Conservation (phyloP, 768 basidiomycete genomes). For the Tricholoma matsutake region DNA sequence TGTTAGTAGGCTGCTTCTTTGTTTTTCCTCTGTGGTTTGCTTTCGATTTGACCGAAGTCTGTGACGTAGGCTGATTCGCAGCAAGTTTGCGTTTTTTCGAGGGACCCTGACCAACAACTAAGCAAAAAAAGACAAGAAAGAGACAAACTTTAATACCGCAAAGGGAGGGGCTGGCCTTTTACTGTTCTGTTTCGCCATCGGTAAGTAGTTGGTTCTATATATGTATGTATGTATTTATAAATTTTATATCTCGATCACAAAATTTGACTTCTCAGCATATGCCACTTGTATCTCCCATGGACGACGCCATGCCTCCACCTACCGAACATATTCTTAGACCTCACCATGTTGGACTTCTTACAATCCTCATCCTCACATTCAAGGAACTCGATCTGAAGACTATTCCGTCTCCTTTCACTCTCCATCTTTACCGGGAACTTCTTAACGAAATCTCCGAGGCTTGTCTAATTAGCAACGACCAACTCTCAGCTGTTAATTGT, state of each 20-base stretch:
- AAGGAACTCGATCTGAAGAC: constrained; percentile 53
- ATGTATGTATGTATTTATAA: no score
- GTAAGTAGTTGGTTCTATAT: not conserved
- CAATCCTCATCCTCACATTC: constrained; percentile 59
- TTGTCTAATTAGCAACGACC: constrained; percentile 18
- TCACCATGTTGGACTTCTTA: constrained; percentile 71
- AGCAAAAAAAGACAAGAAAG: not conserved
- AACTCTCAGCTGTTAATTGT: not conserved
- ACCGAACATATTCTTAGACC: constrained; percentile 68
- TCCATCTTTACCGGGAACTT: constrained; percentile 65
- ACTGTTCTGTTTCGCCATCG: constrained; percentile 24
- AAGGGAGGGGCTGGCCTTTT: constrained; percentile 33
- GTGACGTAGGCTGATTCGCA: constrained; percentile 23
- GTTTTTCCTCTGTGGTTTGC: constrained; percentile 38
- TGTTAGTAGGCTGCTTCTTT: constrained; percentile 60
- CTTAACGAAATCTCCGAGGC: constrained; percentile 73
- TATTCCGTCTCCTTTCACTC: constrained; percentile 53
- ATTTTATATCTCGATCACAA: not conserved
- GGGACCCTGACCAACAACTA: constrained; percentile 27
- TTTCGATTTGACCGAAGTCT: constrained; percentile 18
- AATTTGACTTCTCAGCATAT: not conserved
- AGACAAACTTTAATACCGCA: constrained; percentile 17
- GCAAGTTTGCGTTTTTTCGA: constrained; percentile 63
- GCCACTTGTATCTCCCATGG: constrained; percentile 28
- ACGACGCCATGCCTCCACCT: constrained; percentile 50